Base-by-base conservation (phyloP, 331 rosid genomes). In the Rhamnella rubrinervis region DNA sequence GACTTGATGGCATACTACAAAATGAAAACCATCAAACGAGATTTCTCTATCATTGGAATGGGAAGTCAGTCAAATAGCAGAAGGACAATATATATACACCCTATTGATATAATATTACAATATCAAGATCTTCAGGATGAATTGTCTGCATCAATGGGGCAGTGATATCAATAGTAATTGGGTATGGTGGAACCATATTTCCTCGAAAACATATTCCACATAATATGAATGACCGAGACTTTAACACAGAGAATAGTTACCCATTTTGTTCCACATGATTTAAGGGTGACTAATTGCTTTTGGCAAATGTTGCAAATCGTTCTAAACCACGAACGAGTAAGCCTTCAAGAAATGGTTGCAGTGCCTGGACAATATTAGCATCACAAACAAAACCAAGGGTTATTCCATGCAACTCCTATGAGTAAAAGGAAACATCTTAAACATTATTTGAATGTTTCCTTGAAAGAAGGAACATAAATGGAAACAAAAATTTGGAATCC, bases 291-390 rank as follows among this genome's bases (percentile, higher is more conserved):
- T 75, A 56, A 84, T 81, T 87, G 85, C 78, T 87, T 78, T 80
- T 86, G 23, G 88, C 90, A 67, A 84, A 78, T 1, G 55, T 83
- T 20, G 95, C 88, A 75, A 91, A 91, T 65, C 84, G 71, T 80
- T 91, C 86, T 82, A 95, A 81, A 66, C 96, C 96, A 31, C 87
- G 79, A 67, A 17, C 61, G 68, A 95, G 98, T 72, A 95, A 80
- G 77, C 80, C 79, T 81, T 89, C 85, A 35, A 89, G 97, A 68
- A 95, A 86, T 56, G 97, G 99, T 76, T 85, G 78, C 75, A 91
- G 78, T 41, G 97, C 97, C 99, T 95, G 85, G 55, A 84, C 55
- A 71, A 71, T 7, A 25, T 63, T 68, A 56, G 47, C 56, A 75
- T 64, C 61, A 60, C 25, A 66, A 70, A 71, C 44, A 60, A 40